Conservation (phyloP, 257 asterid species). For the Handroanthus guayacan region DNA sequence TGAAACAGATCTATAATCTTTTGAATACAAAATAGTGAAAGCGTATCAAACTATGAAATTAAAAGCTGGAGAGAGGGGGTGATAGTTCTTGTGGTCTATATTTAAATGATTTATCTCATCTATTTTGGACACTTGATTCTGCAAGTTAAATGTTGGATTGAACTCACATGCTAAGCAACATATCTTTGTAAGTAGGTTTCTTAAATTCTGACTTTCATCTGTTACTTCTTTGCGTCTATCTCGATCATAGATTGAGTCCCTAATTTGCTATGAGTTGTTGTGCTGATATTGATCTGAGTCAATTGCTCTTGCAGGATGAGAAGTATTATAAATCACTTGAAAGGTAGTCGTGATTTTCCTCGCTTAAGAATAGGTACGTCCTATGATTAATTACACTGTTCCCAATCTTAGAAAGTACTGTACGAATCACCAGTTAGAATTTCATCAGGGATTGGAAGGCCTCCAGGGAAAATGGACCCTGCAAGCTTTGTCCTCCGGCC, state of each 20-base stretch:
- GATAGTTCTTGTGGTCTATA: not conserved
- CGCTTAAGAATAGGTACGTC: slow-evolving; percentile 83
- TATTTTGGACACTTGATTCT: not conserved
- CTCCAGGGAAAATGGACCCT: slow-evolving; percentile 91
- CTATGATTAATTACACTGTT: slow-evolving; percentile 3
- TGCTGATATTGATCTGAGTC: slow-evolving; percentile 18
- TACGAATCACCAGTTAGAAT: slow-evolving; percentile 13
- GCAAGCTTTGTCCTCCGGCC: slow-evolving; percentile 81
- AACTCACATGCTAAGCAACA: not conserved
- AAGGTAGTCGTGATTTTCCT: slow-evolving; percentile 87
- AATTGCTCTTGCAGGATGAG: slow-evolving; percentile 72
- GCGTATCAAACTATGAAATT: not conserved
- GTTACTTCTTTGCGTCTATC: too few relatives aligned
- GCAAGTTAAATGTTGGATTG: not conserved
- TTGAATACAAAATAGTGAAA: not conserved
- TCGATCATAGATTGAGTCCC: not conserved
- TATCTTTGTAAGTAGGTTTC: not conserved
- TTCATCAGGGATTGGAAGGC: slow-evolving; percentile 85
- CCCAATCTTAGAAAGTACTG: not conserved
- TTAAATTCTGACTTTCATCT: not conserved
- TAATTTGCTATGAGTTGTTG: not conserved
- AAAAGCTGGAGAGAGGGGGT: slow-evolving; percentile 4
- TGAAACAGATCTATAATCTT: not conserved
- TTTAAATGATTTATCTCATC: not conserved
- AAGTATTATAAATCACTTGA: slow-evolving; percentile 79